These are phyloP conservation scores for Chrysosporium keratinophilum DNA, from an alignment of 2,329 filamentous ascomycete genomes.

Conservation along the genomic window DNA sequence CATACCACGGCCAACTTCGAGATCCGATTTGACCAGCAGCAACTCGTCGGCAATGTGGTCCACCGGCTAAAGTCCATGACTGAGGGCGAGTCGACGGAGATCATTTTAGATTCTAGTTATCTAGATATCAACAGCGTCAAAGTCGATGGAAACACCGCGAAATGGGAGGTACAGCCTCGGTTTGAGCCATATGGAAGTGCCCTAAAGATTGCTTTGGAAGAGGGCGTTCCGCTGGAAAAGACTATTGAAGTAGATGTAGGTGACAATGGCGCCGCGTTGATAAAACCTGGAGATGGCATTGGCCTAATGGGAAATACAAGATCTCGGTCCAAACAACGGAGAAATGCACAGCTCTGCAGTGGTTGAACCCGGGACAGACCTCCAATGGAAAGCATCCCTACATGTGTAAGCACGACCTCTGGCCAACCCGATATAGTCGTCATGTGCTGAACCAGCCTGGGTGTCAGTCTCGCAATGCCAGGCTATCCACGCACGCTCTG, in stretches of 20 bases:
- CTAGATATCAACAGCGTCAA: conserved; percentile 63
- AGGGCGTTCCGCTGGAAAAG: conserved; percentile 38
- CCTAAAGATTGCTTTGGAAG: conserved; percentile 40
- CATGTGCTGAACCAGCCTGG: conserved; percentile 1
- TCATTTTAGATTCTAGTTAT: conserved; percentile 81
- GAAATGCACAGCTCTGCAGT: conserved; percentile 85
- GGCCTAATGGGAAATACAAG: conserved; percentile 22
- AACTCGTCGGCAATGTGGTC: conserved; percentile 64
- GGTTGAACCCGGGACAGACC: conserved; percentile 87
- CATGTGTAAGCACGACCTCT: conserved; percentile 51
- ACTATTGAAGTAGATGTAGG: conserved; percentile 40
- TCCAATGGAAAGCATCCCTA: conserved; percentile 93
- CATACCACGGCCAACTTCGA: conserved; percentile 74
- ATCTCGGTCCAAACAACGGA: conserved; percentile 72
- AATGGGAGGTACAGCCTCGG: conserved; percentile 62
- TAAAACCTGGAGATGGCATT: neutral
- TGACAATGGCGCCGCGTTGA: conserved; percentile 3
- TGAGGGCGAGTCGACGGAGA: conserved; percentile 59
- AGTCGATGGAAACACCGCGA: conserved; percentile 52
- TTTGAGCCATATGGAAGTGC: conserved; percentile 55
- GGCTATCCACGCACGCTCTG: conserved; percentile 84
- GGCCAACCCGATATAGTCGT: neutral
- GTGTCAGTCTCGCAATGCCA: conserved; percentile 74
- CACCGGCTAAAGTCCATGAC: conserved; percentile 69
- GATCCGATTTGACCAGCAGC: conserved; percentile 72